These are phyloP conservation scores for Cyberlindnera americana DNA, from an alignment of 805 yeast genomes.

Conservation along the genomic window DNA sequence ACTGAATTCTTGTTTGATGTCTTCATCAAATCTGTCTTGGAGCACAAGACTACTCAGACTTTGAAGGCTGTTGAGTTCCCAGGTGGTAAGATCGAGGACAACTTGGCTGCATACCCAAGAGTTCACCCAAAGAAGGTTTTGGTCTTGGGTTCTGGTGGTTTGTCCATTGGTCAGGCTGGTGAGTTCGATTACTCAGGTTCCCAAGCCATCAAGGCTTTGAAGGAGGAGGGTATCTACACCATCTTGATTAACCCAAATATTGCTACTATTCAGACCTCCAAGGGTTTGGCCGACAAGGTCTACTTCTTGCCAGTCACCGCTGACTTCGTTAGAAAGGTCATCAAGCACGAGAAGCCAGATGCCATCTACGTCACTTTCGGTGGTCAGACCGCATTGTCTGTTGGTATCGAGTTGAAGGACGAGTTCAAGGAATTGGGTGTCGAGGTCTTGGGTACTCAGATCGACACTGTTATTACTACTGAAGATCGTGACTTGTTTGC, in stretches of 20 bases:
- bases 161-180: slow-evolving; percentile 98
- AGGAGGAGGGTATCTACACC: slow-evolving; percentile 96
- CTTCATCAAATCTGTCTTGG: slow-evolving; percentile 74
- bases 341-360: slow-evolving; percentile 92
- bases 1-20: slow-evolving; percentile 96
- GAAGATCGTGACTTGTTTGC: slow-evolving; percentile 98
- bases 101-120: slow-evolving; percentile 70
- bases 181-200: slow-evolving; percentile 99
- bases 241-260: slow-evolving; percentile 95
- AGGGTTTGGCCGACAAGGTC: slow-evolving; percentile 96
- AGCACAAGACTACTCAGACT: slow-evolving; percentile 50
- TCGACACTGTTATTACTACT: slow-evolving; percentile 93
- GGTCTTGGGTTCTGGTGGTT: slow-evolving; percentile 96
- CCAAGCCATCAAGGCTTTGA: slow-evolving; percentile 97
- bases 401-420: slow-evolving; percentile 93
- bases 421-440: slow-evolving; percentile 92
- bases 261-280: slow-evolving; percentile 97
- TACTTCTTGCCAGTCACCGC: slow-evolving; percentile 97
- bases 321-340: slow-evolving; percentile 94
- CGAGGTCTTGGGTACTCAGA: slow-evolving; percentile 93
- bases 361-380: slow-evolving; percentile 97
- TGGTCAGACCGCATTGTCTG: slow-evolving; percentile 97
- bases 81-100: slow-evolving; percentile 77
- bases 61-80: slow-evolving; percentile 83
- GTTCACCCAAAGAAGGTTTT: slow-evolving; percentile 86